A percentile compares a stretch with the other conserved stretches of the same genome.
phyloP scores from a whole-genome alignment of 805 yeast species.

The Spathaspora passalidarum region DNA sequence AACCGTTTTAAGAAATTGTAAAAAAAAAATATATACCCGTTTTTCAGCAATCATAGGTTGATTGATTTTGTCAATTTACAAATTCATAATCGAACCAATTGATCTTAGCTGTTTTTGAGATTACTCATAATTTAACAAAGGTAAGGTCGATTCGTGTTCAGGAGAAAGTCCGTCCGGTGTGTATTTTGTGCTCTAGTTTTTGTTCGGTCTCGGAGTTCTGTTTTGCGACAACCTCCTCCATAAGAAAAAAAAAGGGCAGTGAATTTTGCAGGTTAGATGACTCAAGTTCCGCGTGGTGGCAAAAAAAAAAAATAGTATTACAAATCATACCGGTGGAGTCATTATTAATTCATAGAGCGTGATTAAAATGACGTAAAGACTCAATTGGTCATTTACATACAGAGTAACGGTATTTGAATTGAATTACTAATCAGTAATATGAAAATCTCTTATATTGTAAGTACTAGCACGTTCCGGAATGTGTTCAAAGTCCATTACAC shows the following conservation, averaged over 20 bases:
- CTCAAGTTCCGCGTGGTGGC: conserved; percentile 1
- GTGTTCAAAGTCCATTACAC: no score
- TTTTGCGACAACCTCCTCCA: conserved; percentile 1
- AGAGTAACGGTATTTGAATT: neutral
- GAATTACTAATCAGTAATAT: neutral
- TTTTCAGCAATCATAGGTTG: no score
- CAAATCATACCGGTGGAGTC: neutral
- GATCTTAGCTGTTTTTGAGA: neutral
- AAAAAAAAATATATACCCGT: no score
- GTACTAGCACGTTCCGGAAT: neutral
- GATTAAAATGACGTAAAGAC: neutral
- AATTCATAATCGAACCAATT: neutral
- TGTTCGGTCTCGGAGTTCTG: conserved; percentile 6
- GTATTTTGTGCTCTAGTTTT: neutral
- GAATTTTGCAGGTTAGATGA: neutral
- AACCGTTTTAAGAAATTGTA: no score
- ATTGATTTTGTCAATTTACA: no score
- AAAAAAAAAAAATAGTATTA: neutral
- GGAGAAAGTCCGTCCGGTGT: neutral
- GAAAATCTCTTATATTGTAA: neutral
- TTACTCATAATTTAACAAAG: neutral
- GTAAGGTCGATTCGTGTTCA: neutral
- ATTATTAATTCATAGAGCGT: neutral
- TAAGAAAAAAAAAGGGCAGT: neutral
- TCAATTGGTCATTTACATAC: neutral